Conservation (phyloP, 2,329 filamentous ascomycete species). For the Phaeosphaeriaceae sp. region DNA sequence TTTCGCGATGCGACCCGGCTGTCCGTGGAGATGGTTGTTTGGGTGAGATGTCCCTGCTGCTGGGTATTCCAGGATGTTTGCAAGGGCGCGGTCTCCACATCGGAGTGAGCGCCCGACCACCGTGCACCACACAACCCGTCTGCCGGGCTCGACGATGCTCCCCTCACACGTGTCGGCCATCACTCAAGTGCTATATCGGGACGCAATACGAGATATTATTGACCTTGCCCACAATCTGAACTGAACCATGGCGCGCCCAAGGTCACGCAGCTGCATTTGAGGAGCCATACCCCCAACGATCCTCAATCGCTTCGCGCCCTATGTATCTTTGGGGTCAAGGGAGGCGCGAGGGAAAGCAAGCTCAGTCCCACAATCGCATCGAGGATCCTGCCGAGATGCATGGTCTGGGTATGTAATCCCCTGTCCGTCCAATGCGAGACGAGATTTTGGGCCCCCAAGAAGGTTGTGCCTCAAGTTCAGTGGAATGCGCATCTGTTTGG, state of each 20-base stretch:
- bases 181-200: conserved; percentile 33
- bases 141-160: conserved; percentile 13
- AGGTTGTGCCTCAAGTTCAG: conserved; percentile 33
- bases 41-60: neutral
- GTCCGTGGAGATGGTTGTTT: conserved; percentile 10
- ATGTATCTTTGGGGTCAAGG: conserved; percentile 35
- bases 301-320: conserved; percentile 31
- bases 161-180: conserved; percentile 3
- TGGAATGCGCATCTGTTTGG: conserved; percentile 36
- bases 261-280: conserved; percentile 36
- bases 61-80: neutral
- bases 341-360: conserved; percentile 33
- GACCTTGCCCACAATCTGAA: conserved; percentile 16
- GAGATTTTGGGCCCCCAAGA: conserved; percentile 40
- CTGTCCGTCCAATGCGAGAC: conserved; percentile 33
- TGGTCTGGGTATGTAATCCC: conserved; percentile 39
- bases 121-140: conserved; percentile 7
- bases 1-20: neutral
- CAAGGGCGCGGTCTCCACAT: neutral
- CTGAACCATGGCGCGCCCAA: conserved; percentile 34
- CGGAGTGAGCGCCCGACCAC: conserved; percentile 13
- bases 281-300: conserved; percentile 25
- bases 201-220: conserved; percentile 26
- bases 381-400: conserved; percentile 36
- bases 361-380: conserved; percentile 39